These are phyloP conservation scores for Curvularia spicifera DNA, from an alignment of 2,329 filamentous ascomycete genomes.

Conservation along the genomic window DNA sequence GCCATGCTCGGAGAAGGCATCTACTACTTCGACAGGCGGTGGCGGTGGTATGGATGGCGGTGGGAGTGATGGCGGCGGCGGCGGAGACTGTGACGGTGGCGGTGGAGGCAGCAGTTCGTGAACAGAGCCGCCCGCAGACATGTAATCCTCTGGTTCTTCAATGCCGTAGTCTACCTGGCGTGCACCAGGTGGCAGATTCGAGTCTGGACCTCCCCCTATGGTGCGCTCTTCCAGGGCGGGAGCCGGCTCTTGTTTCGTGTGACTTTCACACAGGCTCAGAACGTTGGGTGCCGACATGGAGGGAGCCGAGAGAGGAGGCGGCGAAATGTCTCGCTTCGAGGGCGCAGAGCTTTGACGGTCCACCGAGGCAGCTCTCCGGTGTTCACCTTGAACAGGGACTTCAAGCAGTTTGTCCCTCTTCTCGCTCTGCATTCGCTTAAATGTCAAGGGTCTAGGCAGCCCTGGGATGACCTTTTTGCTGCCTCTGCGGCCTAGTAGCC, in stretches of 20 bases:
- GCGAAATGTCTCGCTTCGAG: conserved; percentile 54
- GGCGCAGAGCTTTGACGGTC: conserved; percentile 70
- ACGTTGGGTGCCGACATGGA: conserved; percentile 51
- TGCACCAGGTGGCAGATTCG: conserved; percentile 44
- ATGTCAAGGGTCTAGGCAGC: conserved; percentile 77
- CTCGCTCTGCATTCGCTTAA: conserved; percentile 84
- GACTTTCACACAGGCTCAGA: conserved; percentile 39
- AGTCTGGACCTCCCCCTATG: conserved; percentile 40
- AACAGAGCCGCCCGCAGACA: conserved; percentile 18
- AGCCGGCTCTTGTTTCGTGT: conserved; percentile 29
- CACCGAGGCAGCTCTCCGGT: conserved; percentile 76
- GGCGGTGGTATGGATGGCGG: conserved; percentile 1
- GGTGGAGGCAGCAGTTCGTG: conserved; percentile 1
- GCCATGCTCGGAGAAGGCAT: conserved; percentile 40
- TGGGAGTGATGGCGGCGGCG: conserved; percentile 24
- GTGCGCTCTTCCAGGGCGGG: conserved; percentile 25
- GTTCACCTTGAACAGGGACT: conserved; percentile 66
- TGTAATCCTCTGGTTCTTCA: conserved; percentile 34
- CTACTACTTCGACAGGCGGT: conserved; percentile 29
- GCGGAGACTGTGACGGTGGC: conserved; percentile 25
- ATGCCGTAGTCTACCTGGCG: conserved; percentile 44
- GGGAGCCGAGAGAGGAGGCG: conserved; percentile 46
- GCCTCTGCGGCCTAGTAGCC: conserved; percentile 37
- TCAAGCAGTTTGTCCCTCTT: conserved; percentile 74
- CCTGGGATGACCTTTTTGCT: conserved; percentile 74